These are phyloP conservation scores for Exobasidium rhododendri DNA, from an alignment of 1,284 basidiomycete genomes.

Conservation along the genomic window DNA sequence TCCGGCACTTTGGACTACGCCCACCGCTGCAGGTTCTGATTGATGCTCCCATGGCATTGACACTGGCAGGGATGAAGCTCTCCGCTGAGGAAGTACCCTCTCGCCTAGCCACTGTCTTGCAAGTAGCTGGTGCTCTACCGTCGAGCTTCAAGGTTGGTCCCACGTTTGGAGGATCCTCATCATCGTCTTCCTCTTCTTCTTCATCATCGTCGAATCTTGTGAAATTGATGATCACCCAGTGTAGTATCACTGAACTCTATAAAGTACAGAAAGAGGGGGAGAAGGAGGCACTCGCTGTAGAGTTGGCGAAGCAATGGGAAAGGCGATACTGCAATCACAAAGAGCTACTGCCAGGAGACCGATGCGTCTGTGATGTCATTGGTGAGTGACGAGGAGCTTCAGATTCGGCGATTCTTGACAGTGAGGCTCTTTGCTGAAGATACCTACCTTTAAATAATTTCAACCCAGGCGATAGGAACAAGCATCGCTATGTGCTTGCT, in stretches of 20 bases:
- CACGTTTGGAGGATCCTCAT: not conserved
- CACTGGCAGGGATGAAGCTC: conserved; percentile 27
- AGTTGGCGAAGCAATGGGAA: conserved; percentile 88
- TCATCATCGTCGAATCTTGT: conserved; percentile 21
- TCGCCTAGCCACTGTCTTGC: conserved; percentile 13
- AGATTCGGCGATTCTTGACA: too few species aligned
- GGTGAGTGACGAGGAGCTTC: too few species aligned
- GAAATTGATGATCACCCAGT: conserved; percentile 53
- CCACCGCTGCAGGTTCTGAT: conserved; percentile 50
- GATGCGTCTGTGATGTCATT: conserved; percentile 77
- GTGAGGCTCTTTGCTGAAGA: too few species aligned
- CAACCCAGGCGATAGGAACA: conserved; percentile 31
- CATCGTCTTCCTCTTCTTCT: not conserved
- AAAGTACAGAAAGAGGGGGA: conserved; percentile 16
- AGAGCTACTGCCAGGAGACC: conserved; percentile 71
- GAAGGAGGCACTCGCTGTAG: conserved; percentile 63
- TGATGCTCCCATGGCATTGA: conserved; percentile 42
- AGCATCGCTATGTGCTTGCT: conserved; percentile 50
- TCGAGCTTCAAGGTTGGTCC: not conserved
- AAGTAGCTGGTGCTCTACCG: conserved; percentile 26
- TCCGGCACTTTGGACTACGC: conserved; percentile 48
- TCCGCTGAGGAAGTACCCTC: not conserved
- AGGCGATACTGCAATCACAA: conserved; percentile 90
- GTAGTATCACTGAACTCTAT: conserved; percentile 51
- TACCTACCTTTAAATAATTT: not conserved